These are phyloP conservation scores for Musa schizocarpa DNA, from an alignment of 176 grass and related monocot genomes.

Conservation along the genomic window DNA sequence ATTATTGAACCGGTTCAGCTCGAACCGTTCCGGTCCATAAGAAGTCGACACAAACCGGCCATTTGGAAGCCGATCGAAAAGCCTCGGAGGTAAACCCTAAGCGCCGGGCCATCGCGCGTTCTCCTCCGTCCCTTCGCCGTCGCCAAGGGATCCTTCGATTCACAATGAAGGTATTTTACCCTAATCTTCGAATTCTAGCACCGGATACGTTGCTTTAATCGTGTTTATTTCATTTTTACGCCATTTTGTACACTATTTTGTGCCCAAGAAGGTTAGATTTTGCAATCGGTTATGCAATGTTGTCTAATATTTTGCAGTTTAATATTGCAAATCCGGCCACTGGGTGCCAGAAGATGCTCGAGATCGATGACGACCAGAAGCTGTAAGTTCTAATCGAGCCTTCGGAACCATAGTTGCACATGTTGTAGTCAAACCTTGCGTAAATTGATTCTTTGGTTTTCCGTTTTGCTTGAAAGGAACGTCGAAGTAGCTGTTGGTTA, in stretches of 20 bases:
- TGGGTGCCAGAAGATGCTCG: slow-evolving; percentile 93
- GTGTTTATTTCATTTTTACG: neutral
- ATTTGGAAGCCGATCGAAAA: no score
- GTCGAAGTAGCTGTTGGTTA: no score
- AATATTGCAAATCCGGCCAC: slow-evolving; percentile 90
- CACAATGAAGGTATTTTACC: slow-evolving; percentile 1
- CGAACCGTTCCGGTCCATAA: no score
- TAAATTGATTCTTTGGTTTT: no score
- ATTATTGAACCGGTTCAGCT: no score
- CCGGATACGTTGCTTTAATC: no score
- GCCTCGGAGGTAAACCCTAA: neutral
- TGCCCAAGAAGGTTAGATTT: neutral
- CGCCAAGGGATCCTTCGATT: no score
- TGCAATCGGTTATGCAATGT: neutral
- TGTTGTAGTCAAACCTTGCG: no score
- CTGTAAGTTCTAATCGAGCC: slow-evolving; percentile 48
- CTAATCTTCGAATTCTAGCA: neutral
- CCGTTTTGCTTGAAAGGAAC: no score
- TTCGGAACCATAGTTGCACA: neutral
- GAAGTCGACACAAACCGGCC: no score
- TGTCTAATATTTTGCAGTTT: slow-evolving; percentile 42
- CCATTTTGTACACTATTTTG: neutral
- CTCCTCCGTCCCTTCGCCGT: neutral
- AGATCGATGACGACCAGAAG: slow-evolving; percentile 96
- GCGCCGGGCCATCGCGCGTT: neutral